Evolutionary conservation across 352 stramenopile genomes (phyloP).

Genomic region (Phytophthora uliginosa): DNA sequence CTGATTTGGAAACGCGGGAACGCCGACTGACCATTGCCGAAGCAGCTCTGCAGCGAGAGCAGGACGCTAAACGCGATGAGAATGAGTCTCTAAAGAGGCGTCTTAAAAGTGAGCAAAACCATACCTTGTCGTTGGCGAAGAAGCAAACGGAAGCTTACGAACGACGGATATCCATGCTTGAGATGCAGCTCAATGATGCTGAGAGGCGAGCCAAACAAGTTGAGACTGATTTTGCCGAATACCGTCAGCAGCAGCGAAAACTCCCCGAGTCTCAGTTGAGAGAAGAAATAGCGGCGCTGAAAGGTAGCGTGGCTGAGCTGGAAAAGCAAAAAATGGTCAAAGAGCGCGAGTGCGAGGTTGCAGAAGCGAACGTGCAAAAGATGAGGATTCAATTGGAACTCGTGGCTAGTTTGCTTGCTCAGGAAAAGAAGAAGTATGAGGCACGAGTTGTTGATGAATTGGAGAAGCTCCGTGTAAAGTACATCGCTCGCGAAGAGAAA

Average conservation of each 20-base stretch:
- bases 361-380: constrained; percentile 43
- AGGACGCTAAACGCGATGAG: constrained; percentile 66
- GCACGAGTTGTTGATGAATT: constrained; percentile 68
- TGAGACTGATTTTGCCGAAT: constrained; percentile 77
- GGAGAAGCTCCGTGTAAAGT: constrained; percentile 86
- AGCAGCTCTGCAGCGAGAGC: constrained; percentile 61
- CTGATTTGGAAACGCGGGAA: constrained; percentile 70
- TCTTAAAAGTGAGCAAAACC: constrained; percentile 72
- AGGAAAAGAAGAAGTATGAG: constrained; percentile 83
- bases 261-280: constrained; percentile 73
- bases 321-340: constrained; percentile 70
- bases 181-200: constrained; percentile 53
- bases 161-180: constrained; percentile 47
- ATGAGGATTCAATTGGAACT: constrained; percentile 72
- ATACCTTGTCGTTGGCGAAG: constrained; percentile 62
- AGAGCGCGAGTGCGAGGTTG: constrained; percentile 47
- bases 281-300: constrained; percentile 76
- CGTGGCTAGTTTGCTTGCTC: constrained; percentile 56
- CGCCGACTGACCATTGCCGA: constrained; percentile 67
- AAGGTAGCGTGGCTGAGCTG: constrained; percentile 61
- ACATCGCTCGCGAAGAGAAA: constrained; percentile 81
- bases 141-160: constrained; percentile 68
- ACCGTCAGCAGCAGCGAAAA: constrained; percentile 79
- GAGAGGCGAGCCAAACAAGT: constrained; percentile 65
- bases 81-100: constrained; percentile 60